Percentiles rank a stretch among this genome's conserved stretches.
These are phyloP conservation scores for Lachnellula suecica DNA, from an alignment of 2,329 filamentous ascomycete genomes.

Conservation along the genomic window DNA sequence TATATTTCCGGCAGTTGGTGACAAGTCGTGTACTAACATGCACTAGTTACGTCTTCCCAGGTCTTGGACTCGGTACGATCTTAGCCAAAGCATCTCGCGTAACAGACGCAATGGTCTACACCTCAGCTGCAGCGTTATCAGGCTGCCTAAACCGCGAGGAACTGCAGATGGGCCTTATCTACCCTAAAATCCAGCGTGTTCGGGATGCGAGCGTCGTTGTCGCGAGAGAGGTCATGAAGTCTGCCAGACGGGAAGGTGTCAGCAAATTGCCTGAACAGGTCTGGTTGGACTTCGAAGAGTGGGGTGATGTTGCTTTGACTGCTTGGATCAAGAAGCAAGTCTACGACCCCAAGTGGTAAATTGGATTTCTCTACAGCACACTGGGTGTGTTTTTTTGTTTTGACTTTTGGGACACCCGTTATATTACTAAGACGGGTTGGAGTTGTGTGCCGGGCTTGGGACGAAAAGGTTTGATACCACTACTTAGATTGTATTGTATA, in stretches of 20 bases:
- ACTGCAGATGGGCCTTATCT: slow-evolving; percentile 79
- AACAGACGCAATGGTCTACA: slow-evolving; percentile 97
- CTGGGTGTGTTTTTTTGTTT: background rate
- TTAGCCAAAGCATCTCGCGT: slow-evolving; percentile 82
- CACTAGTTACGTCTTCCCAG: slow-evolving; percentile 93
- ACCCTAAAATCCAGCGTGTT: slow-evolving; percentile 88
- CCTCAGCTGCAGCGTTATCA: slow-evolving; percentile 79
- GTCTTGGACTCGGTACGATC: slow-evolving; percentile 90
- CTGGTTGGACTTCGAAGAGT: slow-evolving; percentile 72
- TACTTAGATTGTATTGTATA: background rate
- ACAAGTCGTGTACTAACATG: slow-evolving; percentile 29
- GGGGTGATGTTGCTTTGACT: slow-evolving; percentile 62
- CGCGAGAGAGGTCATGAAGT: slow-evolving; percentile 89
- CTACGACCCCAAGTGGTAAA: slow-evolving; percentile 51
- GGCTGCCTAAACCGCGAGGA: slow-evolving; percentile 79
- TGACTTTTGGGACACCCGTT: background rate
- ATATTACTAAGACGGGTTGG: background rate
- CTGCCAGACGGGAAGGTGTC: slow-evolving; percentile 80
- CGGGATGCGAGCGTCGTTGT: slow-evolving; percentile 85
- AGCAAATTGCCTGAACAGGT: slow-evolving; percentile 65
- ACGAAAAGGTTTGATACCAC: background rate
- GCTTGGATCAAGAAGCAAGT: slow-evolving; percentile 59
- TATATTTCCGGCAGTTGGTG: slow-evolving; percentile 65
- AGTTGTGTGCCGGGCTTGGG: background rate
- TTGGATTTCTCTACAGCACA: background rate